Evolutionary conservation across 169 alveolate genomes (phyloP).

Genomic region (Plasmodium reichenowi): DNA sequence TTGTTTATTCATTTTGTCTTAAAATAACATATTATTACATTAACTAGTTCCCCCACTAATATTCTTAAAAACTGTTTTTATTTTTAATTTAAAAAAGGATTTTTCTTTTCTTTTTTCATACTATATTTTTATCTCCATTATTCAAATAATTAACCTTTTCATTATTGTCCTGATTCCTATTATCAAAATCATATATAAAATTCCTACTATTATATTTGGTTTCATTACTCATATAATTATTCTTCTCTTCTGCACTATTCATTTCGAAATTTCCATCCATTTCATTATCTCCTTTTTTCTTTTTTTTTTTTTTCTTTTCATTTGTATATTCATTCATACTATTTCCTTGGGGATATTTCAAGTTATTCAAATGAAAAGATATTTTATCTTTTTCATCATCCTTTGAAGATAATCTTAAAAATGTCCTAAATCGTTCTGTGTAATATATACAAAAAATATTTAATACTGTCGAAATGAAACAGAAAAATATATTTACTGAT

Average conservation of each 20-base stretch:
- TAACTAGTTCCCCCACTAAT: no score
- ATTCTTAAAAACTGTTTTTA: no score
- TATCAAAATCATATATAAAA: no score
- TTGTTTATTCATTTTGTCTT: no score
- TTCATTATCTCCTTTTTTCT: background rate
- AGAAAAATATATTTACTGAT: slow-evolving; percentile 11
- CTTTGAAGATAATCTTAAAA: slow-evolving; percentile 7
- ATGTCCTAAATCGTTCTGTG: slow-evolving; percentile 23
- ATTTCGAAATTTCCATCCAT: background rate
- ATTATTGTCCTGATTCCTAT: no score
- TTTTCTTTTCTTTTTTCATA: no score
- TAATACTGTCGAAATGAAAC: slow-evolving; percentile 33
- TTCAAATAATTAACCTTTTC: no score
- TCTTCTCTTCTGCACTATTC: background rate
- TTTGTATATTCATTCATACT: background rate
- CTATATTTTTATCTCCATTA: no score
- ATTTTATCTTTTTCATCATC: background rate
- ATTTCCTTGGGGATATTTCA: background rate
- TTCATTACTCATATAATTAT: background rate
- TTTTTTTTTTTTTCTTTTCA: background rate
- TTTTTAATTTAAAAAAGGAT: no score
- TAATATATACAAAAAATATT: slow-evolving; percentile 28
- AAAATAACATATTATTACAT: no score
- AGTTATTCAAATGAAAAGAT: background rate
- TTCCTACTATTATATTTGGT: no score